Percentiles rank a stretch among this genome's conserved stretches.
phyloP scores from a whole-genome alignment of 2,329 filamentous ascomycete genomes.

The Coniochaeta pulveracea region DNA sequence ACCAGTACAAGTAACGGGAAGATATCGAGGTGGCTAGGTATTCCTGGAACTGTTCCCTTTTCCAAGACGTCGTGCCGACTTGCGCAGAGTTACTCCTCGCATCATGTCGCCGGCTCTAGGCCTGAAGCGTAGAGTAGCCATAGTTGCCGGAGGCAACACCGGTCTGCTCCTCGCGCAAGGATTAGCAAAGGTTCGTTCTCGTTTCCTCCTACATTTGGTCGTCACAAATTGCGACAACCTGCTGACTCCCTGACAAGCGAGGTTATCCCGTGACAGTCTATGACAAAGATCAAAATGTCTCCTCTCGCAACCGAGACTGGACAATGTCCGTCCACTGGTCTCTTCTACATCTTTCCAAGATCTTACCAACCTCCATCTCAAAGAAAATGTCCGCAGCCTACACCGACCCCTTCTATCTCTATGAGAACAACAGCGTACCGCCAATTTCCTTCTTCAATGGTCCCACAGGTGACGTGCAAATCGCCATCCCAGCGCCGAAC shows the following conservation, averaged over 20 bases:
- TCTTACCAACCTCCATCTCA: conserved; percentile 3
- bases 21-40: too few species aligned
- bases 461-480: not conserved
- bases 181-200: not conserved
- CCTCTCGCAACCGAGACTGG: conserved; percentile 24
- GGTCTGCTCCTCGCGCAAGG: not conserved
- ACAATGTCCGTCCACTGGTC: conserved; percentile 32
- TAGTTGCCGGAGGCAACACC: not conserved
- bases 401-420: conserved; percentile 3
- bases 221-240: not conserved
- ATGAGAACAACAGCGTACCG: conserved; percentile 1
- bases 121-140: too few species aligned
- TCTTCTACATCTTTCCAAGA: conserved; percentile 17
- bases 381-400: conserved; percentile 3
- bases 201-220: not conserved
- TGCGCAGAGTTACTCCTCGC: too few species aligned
- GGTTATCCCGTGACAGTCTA: conserved; percentile 32
- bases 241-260: conserved; percentile 6
- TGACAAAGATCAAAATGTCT: conserved; percentile 31
- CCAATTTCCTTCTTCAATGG: conserved; percentile 5
- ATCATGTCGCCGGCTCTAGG: too few species aligned
- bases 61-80: too few species aligned
- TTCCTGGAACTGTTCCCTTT: too few species aligned
- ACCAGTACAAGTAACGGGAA: too few species aligned
- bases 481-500: not conserved